Percentiles rank a stretch among this genome's conserved stretches.
These are phyloP conservation scores for Chaetomidium leptoderma DNA, from an alignment of 495 filamentous ascomycete genomes.

Conservation along the genomic window DNA sequence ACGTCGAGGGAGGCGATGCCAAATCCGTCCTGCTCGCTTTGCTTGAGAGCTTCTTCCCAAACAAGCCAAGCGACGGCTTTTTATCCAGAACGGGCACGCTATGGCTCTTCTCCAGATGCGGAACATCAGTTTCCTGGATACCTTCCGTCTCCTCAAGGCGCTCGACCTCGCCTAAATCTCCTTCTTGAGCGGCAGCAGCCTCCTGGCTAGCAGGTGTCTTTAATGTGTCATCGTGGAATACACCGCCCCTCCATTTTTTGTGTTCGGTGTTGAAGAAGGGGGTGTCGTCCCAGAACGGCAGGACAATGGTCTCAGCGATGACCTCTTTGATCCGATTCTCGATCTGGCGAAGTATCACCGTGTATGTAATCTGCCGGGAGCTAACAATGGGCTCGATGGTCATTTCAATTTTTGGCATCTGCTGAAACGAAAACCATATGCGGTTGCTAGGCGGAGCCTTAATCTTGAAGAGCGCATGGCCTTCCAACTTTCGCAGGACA, in stretches of 20 bases:
- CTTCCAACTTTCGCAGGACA: conserved; percentile 78
- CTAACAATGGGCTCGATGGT: conserved; percentile 92
- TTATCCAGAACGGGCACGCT: conserved; percentile 42
- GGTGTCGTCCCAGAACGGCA: conserved; percentile 91
- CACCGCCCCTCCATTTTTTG: conserved; percentile 78
- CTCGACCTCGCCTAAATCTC: conserved; percentile 48
- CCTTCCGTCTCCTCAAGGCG: conserved; percentile 34
- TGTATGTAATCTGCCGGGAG: conserved; percentile 90
- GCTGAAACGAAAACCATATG: conserved; percentile 89
- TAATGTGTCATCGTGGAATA: conserved; percentile 62
- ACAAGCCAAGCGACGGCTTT: conserved; percentile 35
- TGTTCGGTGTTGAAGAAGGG: conserved; percentile 77
- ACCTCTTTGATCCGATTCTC: conserved; percentile 92
- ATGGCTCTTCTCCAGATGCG: conserved; percentile 58
- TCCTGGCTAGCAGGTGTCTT: conserved; percentile 37
- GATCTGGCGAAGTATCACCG: conserved; percentile 84
- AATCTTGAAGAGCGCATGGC: conserved; percentile 76
- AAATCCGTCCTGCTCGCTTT: conserved; percentile 34
- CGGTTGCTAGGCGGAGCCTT: conserved; percentile 96
- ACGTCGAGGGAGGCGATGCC: conserved; percentile 28
- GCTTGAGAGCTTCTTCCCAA: conserved; percentile 36
- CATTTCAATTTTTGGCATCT: conserved; percentile 87
- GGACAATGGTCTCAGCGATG: conserved; percentile 85
- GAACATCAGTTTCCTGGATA: conserved; percentile 33
- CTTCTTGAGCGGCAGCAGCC: conserved; percentile 54